Base-by-base conservation (phyloP, 2,329 filamentous ascomycete genomes). In the Didymellaceae sp. region DNA sequence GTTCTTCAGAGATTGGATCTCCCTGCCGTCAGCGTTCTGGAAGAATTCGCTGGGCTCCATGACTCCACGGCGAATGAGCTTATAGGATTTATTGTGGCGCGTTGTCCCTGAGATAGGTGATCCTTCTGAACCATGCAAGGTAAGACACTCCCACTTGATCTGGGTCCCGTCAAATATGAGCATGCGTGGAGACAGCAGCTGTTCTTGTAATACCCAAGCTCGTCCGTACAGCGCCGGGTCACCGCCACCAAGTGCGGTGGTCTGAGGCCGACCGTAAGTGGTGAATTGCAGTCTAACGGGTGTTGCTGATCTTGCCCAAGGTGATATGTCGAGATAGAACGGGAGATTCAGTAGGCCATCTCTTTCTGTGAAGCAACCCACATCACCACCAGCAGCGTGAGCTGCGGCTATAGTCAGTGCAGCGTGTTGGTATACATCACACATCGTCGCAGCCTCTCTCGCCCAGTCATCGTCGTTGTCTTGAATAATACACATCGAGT, bases 131-230 rank as follows among this genome's bases (percentile, higher is more conserved):
- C 52, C 52, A 2, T 48, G 55, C 4, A 40, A 22, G 1, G 49
- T 52, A 13, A 54, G 28, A 18, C 54, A 57, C n/a, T 57, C 54
- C 54, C 54, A 57, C 17, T 34, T 48, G 0, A 57, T 11, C 17
- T 54, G 37, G 8, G 38, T 43, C 2, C 35, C 6, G 10, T 46
- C 51, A 26, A 43, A 57, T 25, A 54, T 49, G 2, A 57, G 17
- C 9, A 54, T 37, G 1, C 54, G 24, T 8, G 41, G 51, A 2
- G 54, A 57, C 6, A 57, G 35, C 1, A 57, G 26, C 17, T 51
- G 54, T 30, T 57, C 54, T 20, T 57, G 51, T 10, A 55, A 26
- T 10, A 55, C 52, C 55, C 54, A 57, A 2, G 40, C 51, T 2
- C 54, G 42, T 13, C 31, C 31, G 13, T 34, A 34, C 16, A 34